Evolutionary conservation across 208 protist species (phyloP).

Genomic region (Trypanosoma boissoni): DNA sequence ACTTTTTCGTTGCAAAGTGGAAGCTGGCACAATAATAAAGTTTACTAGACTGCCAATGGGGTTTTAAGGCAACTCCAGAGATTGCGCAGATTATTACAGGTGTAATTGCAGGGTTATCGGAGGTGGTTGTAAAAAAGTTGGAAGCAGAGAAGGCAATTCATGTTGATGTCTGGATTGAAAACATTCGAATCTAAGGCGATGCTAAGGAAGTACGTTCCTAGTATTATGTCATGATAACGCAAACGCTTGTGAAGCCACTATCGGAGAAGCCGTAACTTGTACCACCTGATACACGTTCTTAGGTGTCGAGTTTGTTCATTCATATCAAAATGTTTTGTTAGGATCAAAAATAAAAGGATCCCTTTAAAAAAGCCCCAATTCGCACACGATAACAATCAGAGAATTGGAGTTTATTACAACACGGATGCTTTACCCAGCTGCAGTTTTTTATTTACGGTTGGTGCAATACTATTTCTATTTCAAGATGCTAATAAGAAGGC

Average conservation of each 20-base stretch:
- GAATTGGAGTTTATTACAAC: background rate
- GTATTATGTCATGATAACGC: background rate
- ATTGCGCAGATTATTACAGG: constrained; percentile 24
- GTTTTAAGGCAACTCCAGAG: constrained; percentile 24
- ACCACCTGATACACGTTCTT: background rate
- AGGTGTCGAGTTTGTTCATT: background rate
- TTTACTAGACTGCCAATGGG: constrained; percentile 25
- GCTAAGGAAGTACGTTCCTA: background rate
- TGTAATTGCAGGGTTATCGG: constrained; percentile 16
- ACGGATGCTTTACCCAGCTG: background rate
- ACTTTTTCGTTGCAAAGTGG: background rate
- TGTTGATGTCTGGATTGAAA: constrained; percentile 30
- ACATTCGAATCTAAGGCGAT: constrained; percentile 25
- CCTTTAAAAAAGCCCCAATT: background rate
- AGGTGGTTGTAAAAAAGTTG: constrained; percentile 2
- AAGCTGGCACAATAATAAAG: constrained; percentile 4
- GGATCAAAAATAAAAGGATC: background rate
- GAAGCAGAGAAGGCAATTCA: background rate
- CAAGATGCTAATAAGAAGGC: no score
- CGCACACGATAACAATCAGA: background rate
- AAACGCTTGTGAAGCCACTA: background rate
- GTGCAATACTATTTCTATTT: background rate
- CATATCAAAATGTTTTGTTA: background rate
- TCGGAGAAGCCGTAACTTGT: background rate
- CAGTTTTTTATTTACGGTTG: background rate